Base-by-base conservation (phyloP, 2,329 filamentous ascomycete genomes). In the Gyromitra esculenta region DNA sequence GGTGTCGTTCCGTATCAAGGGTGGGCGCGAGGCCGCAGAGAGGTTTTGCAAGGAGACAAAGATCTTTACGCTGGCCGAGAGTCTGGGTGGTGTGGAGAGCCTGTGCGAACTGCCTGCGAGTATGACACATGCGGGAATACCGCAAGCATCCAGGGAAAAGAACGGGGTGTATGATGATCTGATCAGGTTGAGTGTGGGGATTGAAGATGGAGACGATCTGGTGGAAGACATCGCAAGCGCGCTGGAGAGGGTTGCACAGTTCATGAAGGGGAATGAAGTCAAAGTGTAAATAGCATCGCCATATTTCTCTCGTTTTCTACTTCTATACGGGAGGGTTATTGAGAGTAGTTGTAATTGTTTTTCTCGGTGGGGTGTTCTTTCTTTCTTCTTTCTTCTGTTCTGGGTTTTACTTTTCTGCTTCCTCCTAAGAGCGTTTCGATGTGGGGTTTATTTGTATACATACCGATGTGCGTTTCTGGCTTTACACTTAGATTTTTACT, bases 91-190 rank as follows among this genome's bases (percentile, higher is more conserved):
- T 71, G 91, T 99, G 62, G 96, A 99, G 88, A 92, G 89, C 82
- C 87, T 99, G 78, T 91, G 94, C 81, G 96, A 99, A 85, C 89
- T 99, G 1, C 96, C 96, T 25, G 92, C 92, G 81, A 92, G 90
- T 85, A 99, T 99, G 96, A 99, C 96, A 18, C 96, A 99, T 84
- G 92, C 94, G 31, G 96, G 95, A 75, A 99, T 99, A 80, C 96
- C 96, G 64, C 89, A 88, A 83, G 94, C 94, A 77, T 90, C 97
- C 86, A 88, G 96, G 74, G 96, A 99, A 87, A 91, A 91, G 1
- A 94, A 96, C 0, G 96, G 96, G 77, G 94, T 99, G 41, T 98
- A 91, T 82, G 96, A 99, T 82, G 96, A 99, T 83, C 88, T 99
- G 6, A 92, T 99, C 39, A 89, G 96, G 79, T 87, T 99, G 77